A percentile compares a stretch with the other conserved stretches of the same genome.
Evolutionary conservation across 495 filamentous ascomycete genomes (phyloP).

Genomic region (Aspergillus conjunctus): DNA sequence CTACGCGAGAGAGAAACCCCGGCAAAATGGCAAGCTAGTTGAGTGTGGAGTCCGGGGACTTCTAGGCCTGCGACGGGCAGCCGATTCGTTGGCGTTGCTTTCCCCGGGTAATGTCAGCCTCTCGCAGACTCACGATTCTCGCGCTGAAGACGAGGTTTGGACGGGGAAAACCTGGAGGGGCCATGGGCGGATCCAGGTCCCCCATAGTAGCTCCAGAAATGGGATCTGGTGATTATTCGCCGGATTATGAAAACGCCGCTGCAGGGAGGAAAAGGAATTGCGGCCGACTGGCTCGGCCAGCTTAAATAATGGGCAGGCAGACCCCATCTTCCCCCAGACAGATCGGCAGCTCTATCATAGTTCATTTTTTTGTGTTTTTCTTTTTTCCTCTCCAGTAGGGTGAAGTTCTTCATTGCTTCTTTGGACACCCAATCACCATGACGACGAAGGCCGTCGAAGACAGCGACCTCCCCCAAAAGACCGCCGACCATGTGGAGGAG

Average conservation of each 20-base stretch:
- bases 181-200: conserved; percentile 6
- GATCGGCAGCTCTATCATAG: not conserved
- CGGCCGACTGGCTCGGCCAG: conserved; percentile 8
- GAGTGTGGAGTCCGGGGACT: conserved; percentile 15
- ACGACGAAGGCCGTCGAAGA: conserved; percentile 10
- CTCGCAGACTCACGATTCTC: conserved; percentile 7
- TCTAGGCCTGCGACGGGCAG: not conserved
- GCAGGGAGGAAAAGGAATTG: conserved; percentile 1
- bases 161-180: not conserved
- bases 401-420: conserved; percentile 1
- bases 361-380: not conserved
- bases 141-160: not conserved
- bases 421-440: conserved; percentile 9
- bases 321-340: not conserved
- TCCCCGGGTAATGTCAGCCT: conserved; percentile 13
- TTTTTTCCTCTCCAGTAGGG: not conserved
- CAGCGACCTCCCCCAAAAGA: conserved; percentile 20
- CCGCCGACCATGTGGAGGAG: conserved; percentile 37
- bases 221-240: conserved; percentile 7
- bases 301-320: not conserved
- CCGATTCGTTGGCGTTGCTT: conserved; percentile 8
- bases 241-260: conserved; percentile 11
- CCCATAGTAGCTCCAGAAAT: conserved; percentile 1
- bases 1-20: conserved; percentile 5
- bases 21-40: conserved; percentile 16